phyloP scores from a whole-genome alignment of 2,329 filamentous ascomycete genomes.

The Bipolaris zeicola region DNA sequence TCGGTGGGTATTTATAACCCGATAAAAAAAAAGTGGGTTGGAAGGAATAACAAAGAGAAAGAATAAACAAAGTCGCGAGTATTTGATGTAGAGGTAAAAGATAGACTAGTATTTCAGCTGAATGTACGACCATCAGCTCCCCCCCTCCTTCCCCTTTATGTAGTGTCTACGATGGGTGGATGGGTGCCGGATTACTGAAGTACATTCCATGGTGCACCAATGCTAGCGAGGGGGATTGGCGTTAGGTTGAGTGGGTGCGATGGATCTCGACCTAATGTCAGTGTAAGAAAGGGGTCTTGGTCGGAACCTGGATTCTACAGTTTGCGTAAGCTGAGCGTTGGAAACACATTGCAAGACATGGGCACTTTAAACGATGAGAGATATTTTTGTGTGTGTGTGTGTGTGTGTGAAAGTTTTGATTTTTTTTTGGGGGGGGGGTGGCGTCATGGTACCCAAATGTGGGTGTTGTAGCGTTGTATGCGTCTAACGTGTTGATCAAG shows the following conservation, averaged over 20 bases:
- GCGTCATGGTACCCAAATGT: not conserved
- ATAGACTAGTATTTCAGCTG: too few species aligned
- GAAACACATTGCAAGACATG: not conserved
- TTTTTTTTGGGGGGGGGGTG: not conserved
- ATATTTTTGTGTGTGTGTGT: too few species aligned
- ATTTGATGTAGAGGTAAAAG: too few species aligned
- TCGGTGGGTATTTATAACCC: too few species aligned
- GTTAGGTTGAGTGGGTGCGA: not conserved
- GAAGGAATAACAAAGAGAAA: not conserved
- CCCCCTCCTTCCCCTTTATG: not conserved
- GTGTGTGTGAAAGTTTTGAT: not conserved
- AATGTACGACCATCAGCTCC: too few species aligned
- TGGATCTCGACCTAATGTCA: not conserved
- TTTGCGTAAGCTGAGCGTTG: not conserved
- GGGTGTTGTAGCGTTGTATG: not conserved
- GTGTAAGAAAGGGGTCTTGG: not conserved
- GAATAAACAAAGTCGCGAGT: too few species aligned
- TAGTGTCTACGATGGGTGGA: not conserved
- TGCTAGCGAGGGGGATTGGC: not conserved
- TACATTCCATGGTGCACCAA: not conserved
- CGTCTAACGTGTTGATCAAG: not conserved
- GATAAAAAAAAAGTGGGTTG: too few species aligned
- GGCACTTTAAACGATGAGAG: not conserved
- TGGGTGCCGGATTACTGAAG: not conserved
- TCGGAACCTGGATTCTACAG: not conserved